phyloP scores from a whole-genome alignment of 352 stramenopile species.

The Pythium guiyangense region DNA sequence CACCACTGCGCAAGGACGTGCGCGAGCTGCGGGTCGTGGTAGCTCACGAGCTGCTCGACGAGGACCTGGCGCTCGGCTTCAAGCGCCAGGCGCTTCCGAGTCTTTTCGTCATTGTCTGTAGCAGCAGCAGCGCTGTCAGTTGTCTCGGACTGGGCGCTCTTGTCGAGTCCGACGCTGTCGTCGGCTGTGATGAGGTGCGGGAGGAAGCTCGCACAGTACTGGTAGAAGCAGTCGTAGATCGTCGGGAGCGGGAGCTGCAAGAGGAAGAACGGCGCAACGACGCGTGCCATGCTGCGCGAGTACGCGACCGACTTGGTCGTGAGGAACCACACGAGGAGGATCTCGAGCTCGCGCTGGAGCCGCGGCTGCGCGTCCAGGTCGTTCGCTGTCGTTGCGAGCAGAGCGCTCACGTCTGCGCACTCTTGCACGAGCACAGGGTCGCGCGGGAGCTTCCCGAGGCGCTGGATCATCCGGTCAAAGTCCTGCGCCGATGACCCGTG shows the following conservation, averaged over 20 bases:
- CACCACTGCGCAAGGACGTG: slow-evolving; percentile 74
- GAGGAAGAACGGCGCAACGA: slow-evolving; percentile 71
- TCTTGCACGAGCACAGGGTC: slow-evolving; percentile 60
- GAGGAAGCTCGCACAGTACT: slow-evolving; percentile 72
- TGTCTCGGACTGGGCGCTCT: no score
- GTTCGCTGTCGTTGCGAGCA: slow-evolving; percentile 20
- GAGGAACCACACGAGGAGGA: slow-evolving; percentile 76
- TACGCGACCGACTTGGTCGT: slow-evolving; percentile 79
- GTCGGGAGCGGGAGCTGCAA: slow-evolving; percentile 65
- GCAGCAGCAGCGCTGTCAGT: no score
- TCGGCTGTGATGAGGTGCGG: slow-evolving; percentile 64
- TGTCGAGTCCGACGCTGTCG: no score
- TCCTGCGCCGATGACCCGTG: slow-evolving; percentile 63
- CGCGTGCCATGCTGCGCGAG: slow-evolving; percentile 64
- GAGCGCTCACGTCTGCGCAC: slow-evolving; percentile 36
- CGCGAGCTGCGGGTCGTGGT: slow-evolving; percentile 64
- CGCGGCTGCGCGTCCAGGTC: slow-evolving; percentile 21
- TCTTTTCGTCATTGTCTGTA: slow-evolving; percentile 26
- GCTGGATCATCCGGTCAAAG: slow-evolving; percentile 65
- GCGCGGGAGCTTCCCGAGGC: slow-evolving; percentile 56
- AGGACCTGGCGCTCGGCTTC: slow-evolving; percentile 49
- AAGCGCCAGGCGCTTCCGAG: slow-evolving; percentile 10
- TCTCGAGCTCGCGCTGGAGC: slow-evolving; percentile 62
- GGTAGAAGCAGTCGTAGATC: slow-evolving; percentile 86
- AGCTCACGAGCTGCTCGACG: slow-evolving; percentile 65